Conservation (phyloP, 2,329 filamentous ascomycete genomes). For the Ilyonectria sp. region DNA sequence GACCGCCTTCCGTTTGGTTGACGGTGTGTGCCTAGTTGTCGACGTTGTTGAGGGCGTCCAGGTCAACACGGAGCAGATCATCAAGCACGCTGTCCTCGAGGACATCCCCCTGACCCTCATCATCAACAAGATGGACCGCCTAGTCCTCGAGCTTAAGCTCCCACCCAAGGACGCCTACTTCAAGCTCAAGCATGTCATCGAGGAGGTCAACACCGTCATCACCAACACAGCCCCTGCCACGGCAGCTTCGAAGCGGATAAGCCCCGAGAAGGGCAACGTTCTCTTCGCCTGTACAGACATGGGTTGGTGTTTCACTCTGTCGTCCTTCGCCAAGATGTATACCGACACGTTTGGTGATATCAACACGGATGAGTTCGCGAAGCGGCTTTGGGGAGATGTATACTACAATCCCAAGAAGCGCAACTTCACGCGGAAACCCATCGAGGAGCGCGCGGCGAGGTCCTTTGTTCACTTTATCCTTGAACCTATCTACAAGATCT, state of each 20-base stretch:
- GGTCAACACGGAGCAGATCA: slow-evolving; percentile 96
- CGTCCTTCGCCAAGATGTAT: slow-evolving; percentile 97
- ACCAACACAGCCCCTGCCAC: slow-evolving; percentile 87
- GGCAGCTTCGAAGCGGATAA: slow-evolving; percentile 85
- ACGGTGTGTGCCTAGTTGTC: slow-evolving; percentile 93
- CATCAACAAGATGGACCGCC: slow-evolving; percentile 96
- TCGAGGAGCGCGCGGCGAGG: slow-evolving; percentile 85
- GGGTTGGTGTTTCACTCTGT: slow-evolving; percentile 96
- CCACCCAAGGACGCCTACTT: slow-evolving; percentile 98
- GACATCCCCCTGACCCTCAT: slow-evolving; percentile 91
- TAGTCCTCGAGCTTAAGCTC: slow-evolving; percentile 94
- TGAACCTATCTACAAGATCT: slow-evolving; percentile 98
- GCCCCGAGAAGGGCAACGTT: slow-evolving; percentile 98
- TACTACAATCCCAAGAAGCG: slow-evolving; percentile 94
- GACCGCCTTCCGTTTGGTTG: slow-evolving; percentile 86
- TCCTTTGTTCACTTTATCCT: slow-evolving; percentile 96
- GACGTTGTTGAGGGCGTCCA: slow-evolving; percentile 99
- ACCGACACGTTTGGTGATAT: slow-evolving; percentile 88
- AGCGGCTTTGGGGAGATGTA: slow-evolving; percentile 93
- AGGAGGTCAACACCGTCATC: slow-evolving; percentile 97
- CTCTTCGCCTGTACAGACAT: slow-evolving; percentile 94
- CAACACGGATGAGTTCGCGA: slow-evolving; percentile 86
- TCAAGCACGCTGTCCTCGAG: slow-evolving; percentile 94
- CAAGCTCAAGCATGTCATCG: slow-evolving; percentile 98
- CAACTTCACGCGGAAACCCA: slow-evolving; percentile 89